Evolutionary conservation across 129 eudicot genomes (phyloP).

Genomic region (Chrysanthemum lavandulifolium): DNA sequence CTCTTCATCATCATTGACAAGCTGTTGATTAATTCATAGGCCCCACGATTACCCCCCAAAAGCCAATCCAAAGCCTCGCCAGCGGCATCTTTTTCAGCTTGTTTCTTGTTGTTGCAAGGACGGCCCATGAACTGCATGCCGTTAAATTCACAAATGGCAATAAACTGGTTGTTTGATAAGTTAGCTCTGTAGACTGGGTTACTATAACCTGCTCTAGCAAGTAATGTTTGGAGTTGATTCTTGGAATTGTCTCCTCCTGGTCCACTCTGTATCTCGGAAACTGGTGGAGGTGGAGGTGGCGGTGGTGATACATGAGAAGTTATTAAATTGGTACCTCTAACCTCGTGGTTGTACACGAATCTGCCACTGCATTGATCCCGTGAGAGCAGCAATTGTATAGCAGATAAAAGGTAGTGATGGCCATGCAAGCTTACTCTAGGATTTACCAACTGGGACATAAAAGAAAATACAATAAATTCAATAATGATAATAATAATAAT

Average conservation of each 20-base stretch:
- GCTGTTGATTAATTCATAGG: constrained; percentile 48
- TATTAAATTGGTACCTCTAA: constrained; percentile 24
- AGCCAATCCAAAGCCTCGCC: constrained; percentile 75
- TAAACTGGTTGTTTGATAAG: constrained; percentile 55
- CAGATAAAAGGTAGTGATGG: constrained; percentile 60
- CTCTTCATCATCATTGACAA: constrained; percentile 74
- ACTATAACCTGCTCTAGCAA: constrained; percentile 66
- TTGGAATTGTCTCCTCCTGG: constrained; percentile 92
- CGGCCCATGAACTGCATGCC: constrained; percentile 64
- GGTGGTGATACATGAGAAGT: constrained; percentile 31
- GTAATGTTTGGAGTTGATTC: constrained; percentile 75
- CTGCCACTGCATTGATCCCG: constrained; percentile 65
- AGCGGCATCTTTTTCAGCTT: constrained; percentile 85
- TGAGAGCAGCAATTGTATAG: constrained; percentile 60
- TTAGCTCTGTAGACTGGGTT: constrained; percentile 55
- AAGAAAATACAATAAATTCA: background rate
- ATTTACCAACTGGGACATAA: constrained; percentile 52
- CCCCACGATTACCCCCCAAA: constrained; percentile 46
- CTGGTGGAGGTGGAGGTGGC: constrained; percentile 6
- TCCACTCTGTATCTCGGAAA: constrained; percentile 50
- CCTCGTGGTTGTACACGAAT: constrained; percentile 57
- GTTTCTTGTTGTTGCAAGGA: constrained; percentile 73
- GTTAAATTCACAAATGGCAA: constrained; percentile 59
- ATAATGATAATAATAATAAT: background rate
- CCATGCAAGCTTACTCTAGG: constrained; percentile 58